A percentile compares a stretch with the other conserved stretches of the same genome.
phyloP scores from a whole-genome alignment of 768 basidiomycete genomes.

The Nidularia sp. region DNA sequence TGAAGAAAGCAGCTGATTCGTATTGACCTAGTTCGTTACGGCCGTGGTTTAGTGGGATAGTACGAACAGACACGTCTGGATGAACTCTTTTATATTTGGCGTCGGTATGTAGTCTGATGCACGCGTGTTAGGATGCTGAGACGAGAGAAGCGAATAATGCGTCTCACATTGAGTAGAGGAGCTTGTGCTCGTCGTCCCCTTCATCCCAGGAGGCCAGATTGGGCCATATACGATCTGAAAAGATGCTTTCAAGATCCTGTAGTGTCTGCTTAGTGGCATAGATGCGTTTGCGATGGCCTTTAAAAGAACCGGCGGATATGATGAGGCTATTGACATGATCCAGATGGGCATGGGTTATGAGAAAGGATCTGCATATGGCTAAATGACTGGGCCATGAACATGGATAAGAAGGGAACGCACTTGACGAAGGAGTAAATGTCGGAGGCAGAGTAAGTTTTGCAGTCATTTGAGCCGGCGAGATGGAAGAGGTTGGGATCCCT shows the following conservation, averaged over 20 bases:
- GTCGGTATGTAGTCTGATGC: conserved; percentile 43
- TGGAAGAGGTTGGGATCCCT: conserved; percentile 54
- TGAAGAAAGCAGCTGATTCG: conserved; percentile 81
- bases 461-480: conserved; percentile 10
- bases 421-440: conserved; percentile 54
- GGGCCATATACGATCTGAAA: conserved; percentile 83
- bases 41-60: conserved; percentile 75
- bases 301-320: conserved; percentile 75
- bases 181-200: conserved; percentile 51
- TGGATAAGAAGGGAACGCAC: conserved; percentile 20
- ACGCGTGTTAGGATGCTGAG: neutral
- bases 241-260: conserved; percentile 64
- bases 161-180: conserved; percentile 64
- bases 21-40: conserved; percentile 53
- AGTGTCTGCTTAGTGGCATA: conserved; percentile 59
- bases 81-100: conserved; percentile 49
- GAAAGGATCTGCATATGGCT: conserved; percentile 56
- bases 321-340: conserved; percentile 87
- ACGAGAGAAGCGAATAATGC: neutral
- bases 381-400: conserved; percentile 2
- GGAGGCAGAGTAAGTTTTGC: conserved; percentile 29
- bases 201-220: conserved; percentile 74
- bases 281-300: conserved; percentile 58
- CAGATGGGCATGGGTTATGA: conserved; percentile 86
- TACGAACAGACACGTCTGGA: conserved; percentile 55